Evolutionary conservation across 2,329 filamentous ascomycete species (phyloP), one percentile per base, ranked within the genome.

Genomic region (Paracamarosporium sp.): DNA sequence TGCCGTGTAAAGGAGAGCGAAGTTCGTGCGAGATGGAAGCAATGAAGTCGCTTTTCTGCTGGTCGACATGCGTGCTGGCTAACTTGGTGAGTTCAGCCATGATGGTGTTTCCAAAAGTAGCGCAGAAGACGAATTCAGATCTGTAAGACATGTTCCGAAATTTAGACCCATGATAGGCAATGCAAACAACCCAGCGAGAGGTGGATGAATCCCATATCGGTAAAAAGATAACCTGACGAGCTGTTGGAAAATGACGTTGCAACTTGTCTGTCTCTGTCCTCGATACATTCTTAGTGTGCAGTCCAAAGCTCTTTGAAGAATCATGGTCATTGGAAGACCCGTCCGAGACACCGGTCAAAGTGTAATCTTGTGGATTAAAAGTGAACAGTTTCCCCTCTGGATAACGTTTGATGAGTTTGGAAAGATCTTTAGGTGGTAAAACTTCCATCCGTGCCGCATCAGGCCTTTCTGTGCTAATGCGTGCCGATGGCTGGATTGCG

Each of bases 1-100:
- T 82, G 2, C 86, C 86, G 57, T 88, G 86, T 0, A 89, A 74
- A 0, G 86, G 86, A 1, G 83, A 86, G 1, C 86, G 79, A 9
- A 88, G 73, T 57, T 80, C 78, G 52, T 80, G 78, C 1, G 71
- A 75, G 33, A 80, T 76, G 8, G 75, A 77, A 20, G 73, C 72
- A 24, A 80, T 71, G 48, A 80, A 78, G 5, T 76, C 75, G 2
- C 71, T 72, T 55, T 79, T 79, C 4, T 69, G 68, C 38, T 69
- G 68, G n/a, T 73, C 69, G 3, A 68, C 62, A 44, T 65, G 67
- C 47, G n/a, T n/a, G n/a, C n/a, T n/a, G n/a, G n/a, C n/a, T n/a
- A n/a, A n/a, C n/a, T 35, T 35, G 12, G 31, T 35, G n/a, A 35
- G 31, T 15, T 35, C 9, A n/a, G 31, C 31, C 13, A 35, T 35